Evolutionary conservation across 768 basidiomycete genomes (phyloP).

Genomic region (Porpolomopsis calyptriformis): DNA sequence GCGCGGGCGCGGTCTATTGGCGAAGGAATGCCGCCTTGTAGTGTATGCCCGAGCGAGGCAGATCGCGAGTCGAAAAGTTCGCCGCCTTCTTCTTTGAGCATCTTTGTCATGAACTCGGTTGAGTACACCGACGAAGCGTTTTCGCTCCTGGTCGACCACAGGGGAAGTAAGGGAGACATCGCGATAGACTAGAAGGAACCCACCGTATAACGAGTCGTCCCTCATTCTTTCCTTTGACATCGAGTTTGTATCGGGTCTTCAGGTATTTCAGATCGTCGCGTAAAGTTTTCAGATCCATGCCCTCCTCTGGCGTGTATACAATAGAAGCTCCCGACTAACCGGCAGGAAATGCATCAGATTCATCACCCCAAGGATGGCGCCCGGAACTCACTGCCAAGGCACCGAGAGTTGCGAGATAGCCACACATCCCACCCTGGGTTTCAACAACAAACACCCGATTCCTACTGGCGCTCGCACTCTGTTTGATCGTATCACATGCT

Average conservation of each 20-base stretch:
- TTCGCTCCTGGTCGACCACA: slow-evolving; percentile 54
- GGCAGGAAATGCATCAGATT: neutral
- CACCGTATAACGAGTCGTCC: slow-evolving; percentile 89
- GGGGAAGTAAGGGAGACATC: neutral
- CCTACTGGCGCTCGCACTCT: slow-evolving; percentile 91
- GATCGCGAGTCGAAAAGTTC: slow-evolving; percentile 85
- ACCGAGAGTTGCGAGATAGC: slow-evolving; percentile 92
- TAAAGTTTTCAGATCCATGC: slow-evolving; percentile 75
- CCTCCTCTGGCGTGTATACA: slow-evolving; percentile 89
- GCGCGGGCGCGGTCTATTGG: slow-evolving; percentile 90
- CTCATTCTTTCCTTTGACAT: slow-evolving; percentile 82
- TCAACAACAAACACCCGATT: slow-evolving; percentile 97
- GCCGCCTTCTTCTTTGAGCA: slow-evolving; percentile 93
- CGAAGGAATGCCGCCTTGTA: slow-evolving; percentile 93
- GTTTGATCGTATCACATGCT: slow-evolving; percentile 97
- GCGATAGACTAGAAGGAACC: slow-evolving; percentile 13
- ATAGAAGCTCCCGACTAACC: slow-evolving; percentile 78
- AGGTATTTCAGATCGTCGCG: slow-evolving; percentile 82
- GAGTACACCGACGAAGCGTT: slow-evolving; percentile 79
- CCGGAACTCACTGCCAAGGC: slow-evolving; percentile 72
- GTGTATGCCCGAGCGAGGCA: slow-evolving; percentile 93
- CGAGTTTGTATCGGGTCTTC: slow-evolving; percentile 73
- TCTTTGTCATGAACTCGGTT: slow-evolving; percentile 84
- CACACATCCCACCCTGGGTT: slow-evolving; percentile 94
- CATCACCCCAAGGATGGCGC: neutral